Evolutionary conservation across 371 early-diverging fungal genomes (phyloP).

Genomic region (Mucor plumbeus): DNA sequence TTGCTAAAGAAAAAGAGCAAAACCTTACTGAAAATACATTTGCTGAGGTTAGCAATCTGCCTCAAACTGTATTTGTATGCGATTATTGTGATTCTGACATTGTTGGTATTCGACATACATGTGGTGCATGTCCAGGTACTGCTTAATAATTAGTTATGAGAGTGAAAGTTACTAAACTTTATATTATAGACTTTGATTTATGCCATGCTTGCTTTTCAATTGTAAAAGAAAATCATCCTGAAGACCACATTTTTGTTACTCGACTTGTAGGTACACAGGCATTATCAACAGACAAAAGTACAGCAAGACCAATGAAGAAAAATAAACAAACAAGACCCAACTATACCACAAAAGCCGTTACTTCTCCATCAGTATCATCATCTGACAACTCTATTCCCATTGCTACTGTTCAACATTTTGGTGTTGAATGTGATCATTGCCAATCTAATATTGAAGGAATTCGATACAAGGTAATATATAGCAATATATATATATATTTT

Average conservation of each 20-base stretch:
- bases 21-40: neutral
- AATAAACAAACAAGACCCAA: neutral
- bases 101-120: slow-evolving; percentile 54
- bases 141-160: neutral
- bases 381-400: neutral
- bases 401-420: slow-evolving; percentile 32
- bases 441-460: slow-evolving; percentile 43
- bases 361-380: neutral
- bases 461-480: slow-evolving; percentile 59
- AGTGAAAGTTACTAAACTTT: neutral
- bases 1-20: neutral
- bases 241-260: slow-evolving; percentile 42
- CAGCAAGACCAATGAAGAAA: neutral
- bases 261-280: slow-evolving; percentile 33
- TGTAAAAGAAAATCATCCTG: slow-evolving; percentile 41
- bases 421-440: slow-evolving; percentile 58
- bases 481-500: neutral
- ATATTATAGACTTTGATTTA: slow-evolving; percentile 53
- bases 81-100: slow-evolving; percentile 56
- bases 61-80: slow-evolving; percentile 36
- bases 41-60: neutral
- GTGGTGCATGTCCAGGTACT: slow-evolving; percentile 42
- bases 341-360: slow-evolving; percentile 2
- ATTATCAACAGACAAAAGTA: neutral
- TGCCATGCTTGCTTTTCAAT: slow-evolving; percentile 50